Evolutionary conservation across 2,329 filamentous ascomycete species (phyloP).

Genomic region (Huntiella omanensis): DNA sequence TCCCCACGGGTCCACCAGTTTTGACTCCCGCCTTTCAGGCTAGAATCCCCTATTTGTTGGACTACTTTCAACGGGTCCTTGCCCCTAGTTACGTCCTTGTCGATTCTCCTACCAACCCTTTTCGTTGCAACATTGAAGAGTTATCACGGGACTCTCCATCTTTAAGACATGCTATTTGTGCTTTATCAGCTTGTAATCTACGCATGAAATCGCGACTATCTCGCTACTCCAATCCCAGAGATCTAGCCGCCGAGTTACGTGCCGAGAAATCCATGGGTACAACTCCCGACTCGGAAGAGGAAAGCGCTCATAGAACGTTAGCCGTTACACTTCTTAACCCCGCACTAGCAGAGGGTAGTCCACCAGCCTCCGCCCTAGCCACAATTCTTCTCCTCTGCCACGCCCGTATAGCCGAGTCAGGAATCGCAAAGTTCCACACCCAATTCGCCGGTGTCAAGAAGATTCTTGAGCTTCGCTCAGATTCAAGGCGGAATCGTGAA

Average conservation of each 20-base stretch:
- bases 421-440: conserved; percentile 79
- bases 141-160: conserved; percentile 62
- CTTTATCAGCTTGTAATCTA: conserved; percentile 72
- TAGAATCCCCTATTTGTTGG: conserved; percentile 63
- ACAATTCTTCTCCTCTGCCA: conserved; percentile 77
- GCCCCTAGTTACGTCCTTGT: conserved; percentile 83
- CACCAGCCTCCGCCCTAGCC: conserved; percentile 70
- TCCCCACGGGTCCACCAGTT: conserved; percentile 25
- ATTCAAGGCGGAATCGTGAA: conserved; percentile 40
- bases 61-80: conserved; percentile 86
- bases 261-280: conserved; percentile 21
- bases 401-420: conserved; percentile 85
- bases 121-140: conserved; percentile 61
- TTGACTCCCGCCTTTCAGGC: conserved; percentile 27
- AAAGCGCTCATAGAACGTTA: conserved; percentile 60
- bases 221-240: conserved; percentile 36
- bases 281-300: conserved; percentile 33
- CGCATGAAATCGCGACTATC: conserved; percentile 61
- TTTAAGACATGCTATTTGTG: conserved; percentile 83
- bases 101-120: conserved; percentile 72
- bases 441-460: conserved; percentile 89
- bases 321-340: conserved; percentile 70
- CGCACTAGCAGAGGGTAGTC: conserved; percentile 57
- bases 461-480: conserved; percentile 51
- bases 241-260: conserved; percentile 29